Base-by-base conservation (phyloP, 129 eudicot genomes). In the Sambucus nigra region DNA sequence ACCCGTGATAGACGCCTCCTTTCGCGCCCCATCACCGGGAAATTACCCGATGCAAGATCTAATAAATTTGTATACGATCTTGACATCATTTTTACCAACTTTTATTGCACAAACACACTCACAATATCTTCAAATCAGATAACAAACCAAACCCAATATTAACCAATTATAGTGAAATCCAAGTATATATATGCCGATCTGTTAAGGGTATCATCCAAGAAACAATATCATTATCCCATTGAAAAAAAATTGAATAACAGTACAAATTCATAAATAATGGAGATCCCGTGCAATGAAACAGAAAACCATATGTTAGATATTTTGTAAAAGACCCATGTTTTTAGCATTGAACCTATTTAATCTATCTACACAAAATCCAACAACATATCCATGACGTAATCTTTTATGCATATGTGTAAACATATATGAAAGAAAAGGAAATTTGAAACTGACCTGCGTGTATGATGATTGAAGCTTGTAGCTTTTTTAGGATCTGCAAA, bases 1-100 rank as follows among this genome's bases (percentile, higher is more conserved):
- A 77, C 77, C 40, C 85, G 73, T 5, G 80, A 52, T 8, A 78
- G 55, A 53, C 70, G 73, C 85, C 66, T 78, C 28, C 66, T 73
- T 31, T 77, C 80, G 11, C 77, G 80, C 57, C 77, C 80, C 77
- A 78, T 73, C 11, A 60, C 85, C 5, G 85, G 80, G 67, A 78
- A 78, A 73, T 78, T 78, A 40, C 85, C 85, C 41, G 72, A 69
- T 5, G 85, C 85, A n/a, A n/a, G n/a, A n/a, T n/a, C n/a, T n/a
- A n/a, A n/a, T n/a, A n/a, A n/a, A n/a, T n/a, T n/a, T n/a, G 85
- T 77, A 48, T 78, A 78, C 53, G 85, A 78, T 63, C 70, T 73
- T 44, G 85, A 78, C 59, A 78, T 78, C 85, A 78, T 78, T 60
- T 73, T 69, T 46, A 58, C 63, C 26, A 35, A 10, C 14, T 35